Conservation (phyloP, 768 basidiomycete genomes). For the Russula ochroleuca region DNA sequence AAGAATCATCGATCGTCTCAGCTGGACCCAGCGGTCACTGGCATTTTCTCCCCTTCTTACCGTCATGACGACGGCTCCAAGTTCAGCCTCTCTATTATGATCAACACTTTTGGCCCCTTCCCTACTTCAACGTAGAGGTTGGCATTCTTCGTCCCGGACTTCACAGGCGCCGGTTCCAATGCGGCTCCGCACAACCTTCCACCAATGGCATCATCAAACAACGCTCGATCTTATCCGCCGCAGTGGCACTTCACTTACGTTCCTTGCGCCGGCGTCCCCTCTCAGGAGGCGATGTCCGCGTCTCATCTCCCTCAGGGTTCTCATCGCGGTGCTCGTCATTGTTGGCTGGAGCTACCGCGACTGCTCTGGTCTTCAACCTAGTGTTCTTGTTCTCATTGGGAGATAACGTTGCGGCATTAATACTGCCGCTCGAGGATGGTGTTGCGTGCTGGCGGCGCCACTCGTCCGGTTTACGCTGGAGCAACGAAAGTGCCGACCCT, state of each 20-base stretch:
- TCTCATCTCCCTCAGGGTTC: neutral
- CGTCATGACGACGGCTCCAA: constrained; percentile 40
- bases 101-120: neutral
- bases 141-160: neutral
- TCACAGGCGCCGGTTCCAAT: constrained; percentile 30
- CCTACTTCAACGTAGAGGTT: neutral
- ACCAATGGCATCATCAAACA: no score
- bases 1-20: no score
- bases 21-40: no score
- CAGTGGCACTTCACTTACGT: constrained; percentile 36
- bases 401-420: neutral
- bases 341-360: neutral
- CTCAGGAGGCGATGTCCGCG: neutral
- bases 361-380: neutral
- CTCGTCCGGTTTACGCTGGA: constrained; percentile 73
- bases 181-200: constrained; percentile 48
- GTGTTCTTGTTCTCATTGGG: neutral
- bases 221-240: constrained; percentile 68
- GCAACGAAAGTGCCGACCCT: constrained; percentile 52
- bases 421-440: constrained; percentile 21
- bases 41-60: no score
- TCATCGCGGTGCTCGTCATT: neutral
- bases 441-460: constrained; percentile 72
- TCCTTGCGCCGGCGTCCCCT: constrained; percentile 32
- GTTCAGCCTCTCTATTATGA: constrained; percentile 30